Percentiles rank a stretch among this genome's conserved stretches.
Evolutionary conservation across 768 basidiomycete species (phyloP).

Genomic region (Lactifluus echinatus): DNA sequence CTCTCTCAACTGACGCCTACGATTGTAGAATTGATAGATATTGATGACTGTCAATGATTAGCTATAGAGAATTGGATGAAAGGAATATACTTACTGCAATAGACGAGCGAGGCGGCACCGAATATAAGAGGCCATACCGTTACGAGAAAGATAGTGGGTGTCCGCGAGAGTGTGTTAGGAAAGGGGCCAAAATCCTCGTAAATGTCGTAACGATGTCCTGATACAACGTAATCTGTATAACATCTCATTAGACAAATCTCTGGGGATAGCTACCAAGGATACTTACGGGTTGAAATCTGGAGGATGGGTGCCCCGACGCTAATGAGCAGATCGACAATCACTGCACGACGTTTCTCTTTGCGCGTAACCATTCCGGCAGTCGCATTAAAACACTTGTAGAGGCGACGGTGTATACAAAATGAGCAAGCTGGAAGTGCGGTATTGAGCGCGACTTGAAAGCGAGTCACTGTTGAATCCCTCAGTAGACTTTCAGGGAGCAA

Average conservation of each 20-base stretch:
- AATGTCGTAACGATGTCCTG: constrained; percentile 40
- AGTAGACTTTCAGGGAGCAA: neutral
- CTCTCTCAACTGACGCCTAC: constrained; percentile 24
- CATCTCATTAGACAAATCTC: neutral
- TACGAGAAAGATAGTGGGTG: constrained; percentile 26
- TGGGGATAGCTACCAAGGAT: no score
- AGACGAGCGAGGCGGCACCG: constrained; percentile 28
- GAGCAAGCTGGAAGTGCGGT: constrained; percentile 33
- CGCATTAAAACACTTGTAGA: constrained; percentile 36
- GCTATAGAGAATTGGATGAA: no score
- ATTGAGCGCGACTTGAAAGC: constrained; percentile 28
- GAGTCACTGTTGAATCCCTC: constrained; percentile 28
- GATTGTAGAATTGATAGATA: constrained; percentile 23
- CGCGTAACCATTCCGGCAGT: constrained; percentile 27
- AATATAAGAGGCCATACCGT: constrained; percentile 22
- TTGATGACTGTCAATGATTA: constrained; percentile 20
- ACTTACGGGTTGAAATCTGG: constrained; percentile 12
- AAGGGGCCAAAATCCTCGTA: constrained; percentile 41
- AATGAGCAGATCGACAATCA: constrained; percentile 27
- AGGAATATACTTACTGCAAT: constrained; percentile 32
- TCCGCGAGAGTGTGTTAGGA: constrained; percentile 31
- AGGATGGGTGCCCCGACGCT: constrained; percentile 22
- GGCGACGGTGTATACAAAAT: constrained; percentile 40
- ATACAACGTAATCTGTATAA: constrained; percentile 6
- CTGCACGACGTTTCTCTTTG: constrained; percentile 25